Evolutionary conservation across 768 basidiomycete species (phyloP).

Genomic region (Suillus ampliporus): DNA sequence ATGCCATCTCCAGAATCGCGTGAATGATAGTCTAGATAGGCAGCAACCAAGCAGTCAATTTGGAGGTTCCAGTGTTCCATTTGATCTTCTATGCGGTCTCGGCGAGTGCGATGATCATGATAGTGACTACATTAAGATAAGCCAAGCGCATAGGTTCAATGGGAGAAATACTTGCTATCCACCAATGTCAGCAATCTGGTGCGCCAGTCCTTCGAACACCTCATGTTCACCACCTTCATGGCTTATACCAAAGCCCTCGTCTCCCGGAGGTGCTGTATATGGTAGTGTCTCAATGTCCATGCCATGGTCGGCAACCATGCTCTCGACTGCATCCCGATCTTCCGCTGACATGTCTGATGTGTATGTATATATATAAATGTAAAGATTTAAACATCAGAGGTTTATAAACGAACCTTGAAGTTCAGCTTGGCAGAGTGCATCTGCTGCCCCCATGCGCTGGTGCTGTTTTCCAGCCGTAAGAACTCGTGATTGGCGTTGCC

Average conservation of each 20-base stretch:
- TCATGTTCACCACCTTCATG: constrained; percentile 4
- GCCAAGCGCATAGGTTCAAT: neutral
- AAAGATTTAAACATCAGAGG: neutral
- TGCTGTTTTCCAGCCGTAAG: constrained; percentile 6
- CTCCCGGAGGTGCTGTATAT: constrained; percentile 4
- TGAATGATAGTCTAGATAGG: constrained; percentile 1
- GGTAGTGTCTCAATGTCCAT: neutral
- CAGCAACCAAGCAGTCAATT: neutral
- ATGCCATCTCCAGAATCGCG: neutral
- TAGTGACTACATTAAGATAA: neutral
- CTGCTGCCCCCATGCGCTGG: neutral
- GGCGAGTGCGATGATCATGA: neutral
- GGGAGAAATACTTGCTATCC: neutral
- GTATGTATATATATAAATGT: neutral
- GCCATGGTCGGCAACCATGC: neutral
- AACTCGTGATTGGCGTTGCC: constrained; percentile 3
- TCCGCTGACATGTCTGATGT: neutral
- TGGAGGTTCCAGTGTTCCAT: neutral
- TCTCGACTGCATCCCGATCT: neutral
- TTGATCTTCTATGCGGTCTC: neutral
- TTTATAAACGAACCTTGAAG: neutral
- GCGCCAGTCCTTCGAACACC: neutral
- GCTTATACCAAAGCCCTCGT: constrained; percentile 9
- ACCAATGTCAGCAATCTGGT: neutral
- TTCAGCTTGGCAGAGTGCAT: neutral